Conservation (phyloP, 164 flowering plant genomes). For the Paratinospora sagittata region DNA sequence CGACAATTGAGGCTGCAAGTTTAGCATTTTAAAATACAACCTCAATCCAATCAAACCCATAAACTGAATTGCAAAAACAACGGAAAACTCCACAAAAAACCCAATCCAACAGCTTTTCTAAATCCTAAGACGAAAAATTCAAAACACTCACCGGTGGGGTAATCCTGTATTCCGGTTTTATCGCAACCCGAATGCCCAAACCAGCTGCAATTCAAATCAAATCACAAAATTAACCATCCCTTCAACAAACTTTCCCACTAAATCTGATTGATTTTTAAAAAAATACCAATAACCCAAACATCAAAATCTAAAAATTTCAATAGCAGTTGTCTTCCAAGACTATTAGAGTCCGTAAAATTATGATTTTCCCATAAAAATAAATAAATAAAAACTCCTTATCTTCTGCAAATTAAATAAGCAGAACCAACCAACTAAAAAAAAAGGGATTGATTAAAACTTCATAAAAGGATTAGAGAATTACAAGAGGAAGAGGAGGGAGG, state of each 20-base stretch:
- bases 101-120: no score
- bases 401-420: no score
- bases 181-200: slow-evolving; percentile 63
- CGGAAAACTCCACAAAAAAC: neutral
- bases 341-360: no score
- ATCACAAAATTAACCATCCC: slow-evolving; percentile 3
- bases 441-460: neutral
- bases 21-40: neutral
- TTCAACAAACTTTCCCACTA: no score
- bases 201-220: slow-evolving; percentile 43
- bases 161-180: slow-evolving; percentile 74
- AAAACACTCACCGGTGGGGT: slow-evolving; percentile 60
- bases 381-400: no score
- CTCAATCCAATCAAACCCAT: neutral
- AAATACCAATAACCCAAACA: no score
- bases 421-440: no score
- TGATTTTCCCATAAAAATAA: no score
- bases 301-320: no score
- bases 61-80: neutral
- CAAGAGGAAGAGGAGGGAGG: slow-evolving; percentile 19
- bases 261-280: no score
- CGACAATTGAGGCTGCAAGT: slow-evolving; percentile 61
- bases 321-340: neutral
- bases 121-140: no score
- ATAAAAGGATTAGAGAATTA: slow-evolving; percentile 7